Base-by-base conservation (phyloP, 192 early-diverging fungal species). In the Allomyces javanicus region DNA sequence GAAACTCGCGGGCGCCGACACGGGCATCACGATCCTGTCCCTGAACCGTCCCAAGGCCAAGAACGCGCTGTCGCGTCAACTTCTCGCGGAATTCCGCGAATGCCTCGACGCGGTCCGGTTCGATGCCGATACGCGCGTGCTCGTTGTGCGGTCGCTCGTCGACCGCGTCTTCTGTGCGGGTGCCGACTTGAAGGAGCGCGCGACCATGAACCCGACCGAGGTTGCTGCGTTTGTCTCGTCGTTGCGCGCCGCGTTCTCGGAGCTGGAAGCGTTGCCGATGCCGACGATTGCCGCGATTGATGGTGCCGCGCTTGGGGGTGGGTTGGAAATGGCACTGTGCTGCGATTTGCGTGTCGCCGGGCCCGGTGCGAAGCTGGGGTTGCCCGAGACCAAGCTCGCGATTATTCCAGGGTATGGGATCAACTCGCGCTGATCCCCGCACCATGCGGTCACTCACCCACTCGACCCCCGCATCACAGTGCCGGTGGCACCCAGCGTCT, bases 211-310 rank as follows among this genome's bases (percentile, higher is more conserved):
- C 27, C 78, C 77, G 21, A 27, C 69, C 0, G 87, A 98, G 65
- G 89, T 96, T 1, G 82, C 81, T 62, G 75, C 82, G 65, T 96
- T 95, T 69, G 81, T 98, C n/a, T 73, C 87, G 67, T 79, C 73
- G 44, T 75, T 98, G 67, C 76, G 89, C 62, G 72, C 80, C 10
- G 73, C 87, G 17, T 98, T 93, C 67, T 73, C 78, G 44, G 89
- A 91, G 43, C 80, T 97, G 9, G 94, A 90, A 77, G 76, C 87
- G 1, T 72, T 96, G 50, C 91, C 92, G 6, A 82, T 90, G 64
- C 95, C 95, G 40, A 96, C 95, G 4, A 94, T 98, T 72, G 87
- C 91, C 1, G 89, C 84, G 10, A 83, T 98, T 66, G 95, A 98
- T 68, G 95, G 95, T 19, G 86, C 87, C 21, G 92, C 93, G 0